phyloP scores from a whole-genome alignment of 495 filamentous ascomycete genomes.

The Choiromyces venosus region DNA sequence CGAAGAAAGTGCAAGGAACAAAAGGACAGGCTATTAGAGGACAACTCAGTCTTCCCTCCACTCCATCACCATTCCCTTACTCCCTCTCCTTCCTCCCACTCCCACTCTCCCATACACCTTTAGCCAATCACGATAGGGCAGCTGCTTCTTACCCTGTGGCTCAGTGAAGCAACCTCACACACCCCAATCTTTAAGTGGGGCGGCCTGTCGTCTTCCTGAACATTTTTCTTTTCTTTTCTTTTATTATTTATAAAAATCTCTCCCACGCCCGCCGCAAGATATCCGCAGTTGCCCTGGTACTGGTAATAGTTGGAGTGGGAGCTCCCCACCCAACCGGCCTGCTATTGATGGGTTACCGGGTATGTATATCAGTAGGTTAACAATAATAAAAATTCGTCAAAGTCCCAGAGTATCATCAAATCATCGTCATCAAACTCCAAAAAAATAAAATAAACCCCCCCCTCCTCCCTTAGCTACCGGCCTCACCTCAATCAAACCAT shows the following conservation, averaged over 20 bases:
- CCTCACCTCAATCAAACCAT: neutral
- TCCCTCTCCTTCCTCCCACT: neutral
- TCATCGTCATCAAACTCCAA: neutral
- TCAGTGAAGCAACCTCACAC: neutral
- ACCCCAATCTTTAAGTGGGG: neutral
- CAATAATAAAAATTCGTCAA: slow-evolving; percentile 4
- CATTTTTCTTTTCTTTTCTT: slow-evolving; percentile 64
- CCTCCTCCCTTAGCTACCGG: neutral
- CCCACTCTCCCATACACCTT: slow-evolving; percentile 9
- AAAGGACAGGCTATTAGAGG: slow-evolving; percentile 30
- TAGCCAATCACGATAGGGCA: slow-evolving; percentile 28
- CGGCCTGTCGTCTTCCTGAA: slow-evolving; percentile 45
- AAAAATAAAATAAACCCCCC: neutral
- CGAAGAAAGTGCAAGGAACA: slow-evolving; percentile 7
- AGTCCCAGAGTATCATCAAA: neutral
- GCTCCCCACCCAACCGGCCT: neutral
- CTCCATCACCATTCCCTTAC: neutral
- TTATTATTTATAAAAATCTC: slow-evolving; percentile 70
- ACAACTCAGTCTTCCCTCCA: slow-evolving; percentile 20
- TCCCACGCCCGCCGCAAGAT: slow-evolving; percentile 84
- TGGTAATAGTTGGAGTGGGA: neutral
- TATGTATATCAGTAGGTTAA: neutral
- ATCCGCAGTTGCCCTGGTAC: slow-evolving; percentile 54
- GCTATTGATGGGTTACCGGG: neutral
- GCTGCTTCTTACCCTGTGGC: slow-evolving; percentile 18